Evolutionary conservation across 176 grass and related monocot species (phyloP), one percentile per base, ranked within the genome.

Genomic region (Triticum turgidum): DNA sequence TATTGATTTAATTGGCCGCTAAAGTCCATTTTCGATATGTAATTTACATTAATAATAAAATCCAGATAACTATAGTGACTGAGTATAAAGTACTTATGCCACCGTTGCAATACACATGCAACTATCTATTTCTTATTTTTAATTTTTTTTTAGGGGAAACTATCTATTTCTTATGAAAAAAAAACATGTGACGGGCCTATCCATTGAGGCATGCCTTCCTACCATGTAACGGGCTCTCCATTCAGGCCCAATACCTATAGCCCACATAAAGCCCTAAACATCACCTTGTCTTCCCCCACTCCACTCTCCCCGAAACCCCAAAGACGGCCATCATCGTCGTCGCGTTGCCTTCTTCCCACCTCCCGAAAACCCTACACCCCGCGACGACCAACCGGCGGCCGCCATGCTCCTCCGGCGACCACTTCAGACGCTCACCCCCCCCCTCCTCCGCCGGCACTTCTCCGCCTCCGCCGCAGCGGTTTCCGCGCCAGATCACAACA

Each of bases 331-430:
- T 32, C 70, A 73, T 44, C 85, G 9, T 65, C 45, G 42, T 30
- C 10, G 22, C 78, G 21, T 39, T 15, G 41, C 79, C 15, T 54
- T 32, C 35, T 34, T 61, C 38, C 30, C 33, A 38, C 45, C 32
- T 35, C 10, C 85, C 89, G 38, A 94, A 84, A 94, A 78, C 85
- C 83, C 76, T 86, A 82, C 64, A 30, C 89, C 64, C 76, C 70
- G 41, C 59, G 62, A 78, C 73, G 61, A 81, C 56, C 80, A 51
- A n/a, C 77, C 88, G 45, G 27, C 72, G 72, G 45, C 74, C n/a
- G 69, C 86, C 84, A 99, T 99, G 91, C 88, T 96, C 29, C 91
- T 93, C 81, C 89, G 90, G 77, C 88, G 90, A 86, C 67, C 87
- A n/a, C 82, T 88, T 73, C 90, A 85, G 25, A 83, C 75, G 47